Conservation (phyloP, 768 basidiomycete genomes). For the Lyophyllum semitale region DNA sequence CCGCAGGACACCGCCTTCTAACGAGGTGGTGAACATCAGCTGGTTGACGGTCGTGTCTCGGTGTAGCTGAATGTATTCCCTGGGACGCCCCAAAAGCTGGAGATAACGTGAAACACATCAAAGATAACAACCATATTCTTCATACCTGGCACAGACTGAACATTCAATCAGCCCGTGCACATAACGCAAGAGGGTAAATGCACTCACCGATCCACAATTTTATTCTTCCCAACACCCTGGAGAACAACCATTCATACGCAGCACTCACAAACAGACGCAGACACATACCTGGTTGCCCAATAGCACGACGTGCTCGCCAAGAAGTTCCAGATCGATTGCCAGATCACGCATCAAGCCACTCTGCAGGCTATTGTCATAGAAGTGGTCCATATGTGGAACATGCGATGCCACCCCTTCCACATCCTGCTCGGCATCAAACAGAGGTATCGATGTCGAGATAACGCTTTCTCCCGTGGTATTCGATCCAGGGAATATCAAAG, state of each 20-base stretch:
- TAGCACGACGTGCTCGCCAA: slow-evolving; percentile 65
- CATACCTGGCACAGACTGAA: slow-evolving; percentile 56
- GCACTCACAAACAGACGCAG: neutral
- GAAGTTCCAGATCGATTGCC: slow-evolving; percentile 60
- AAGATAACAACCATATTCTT: neutral
- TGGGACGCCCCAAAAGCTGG: slow-evolving; percentile 58
- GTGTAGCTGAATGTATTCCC: slow-evolving; percentile 73
- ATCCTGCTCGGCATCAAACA: slow-evolving; percentile 52
- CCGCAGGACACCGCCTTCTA: slow-evolving; percentile 57
- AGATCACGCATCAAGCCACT: slow-evolving; percentile 67
- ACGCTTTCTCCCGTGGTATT: slow-evolving; percentile 33
- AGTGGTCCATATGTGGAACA: slow-evolving; percentile 70
- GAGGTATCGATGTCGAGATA: slow-evolving; percentile 40
- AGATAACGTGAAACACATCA: neutral
- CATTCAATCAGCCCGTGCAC: neutral
- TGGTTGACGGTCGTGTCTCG: slow-evolving; percentile 72
- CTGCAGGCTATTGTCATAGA: slow-evolving; percentile 71
- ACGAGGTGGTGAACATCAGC: slow-evolving; percentile 66
- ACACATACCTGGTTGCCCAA: slow-evolving; percentile 63
- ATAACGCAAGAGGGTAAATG: neutral
- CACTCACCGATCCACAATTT: slow-evolving; percentile 60
- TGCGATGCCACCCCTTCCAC: slow-evolving; percentile 55
- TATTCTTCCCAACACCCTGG: slow-evolving; percentile 73
- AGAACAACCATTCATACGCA: neutral
- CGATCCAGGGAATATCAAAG: slow-evolving; percentile 48